Evolutionary conservation across 192 early-diverging fungal genomes (phyloP).

Genomic region (Gryganskiella cystojenkinii): DNA sequence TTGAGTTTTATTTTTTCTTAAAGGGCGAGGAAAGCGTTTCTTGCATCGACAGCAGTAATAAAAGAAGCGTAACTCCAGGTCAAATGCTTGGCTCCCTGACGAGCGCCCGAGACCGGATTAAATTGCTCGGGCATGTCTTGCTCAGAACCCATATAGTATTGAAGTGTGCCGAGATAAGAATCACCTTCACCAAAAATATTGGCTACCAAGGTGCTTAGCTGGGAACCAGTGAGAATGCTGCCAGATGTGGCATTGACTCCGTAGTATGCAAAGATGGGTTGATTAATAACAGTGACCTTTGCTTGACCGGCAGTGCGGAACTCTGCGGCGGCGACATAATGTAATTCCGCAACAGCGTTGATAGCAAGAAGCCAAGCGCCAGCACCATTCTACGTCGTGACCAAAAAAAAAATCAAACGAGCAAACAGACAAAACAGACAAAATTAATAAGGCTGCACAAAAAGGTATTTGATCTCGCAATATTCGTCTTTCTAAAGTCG

Average conservation of each 20-base stretch:
- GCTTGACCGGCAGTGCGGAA: conserved; percentile 33
- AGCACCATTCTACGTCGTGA: too few species aligned
- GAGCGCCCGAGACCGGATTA: conserved; percentile 60
- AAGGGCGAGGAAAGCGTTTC: neutral
- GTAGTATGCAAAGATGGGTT: conserved; percentile 49
- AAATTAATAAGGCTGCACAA: too few species aligned
- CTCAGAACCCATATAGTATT: conserved; percentile 59
- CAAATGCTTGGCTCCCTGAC: conserved; percentile 70
- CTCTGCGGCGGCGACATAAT: conserved; percentile 60
- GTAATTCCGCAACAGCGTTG: conserved; percentile 68
- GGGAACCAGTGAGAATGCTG: neutral
- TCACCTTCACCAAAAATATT: conserved; percentile 65
- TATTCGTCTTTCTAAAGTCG: too few species aligned
- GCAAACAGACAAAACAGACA: too few species aligned
- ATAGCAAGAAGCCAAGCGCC: conserved; percentile 79
- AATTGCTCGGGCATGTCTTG: conserved; percentile 75
- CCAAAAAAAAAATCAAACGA: too few species aligned
- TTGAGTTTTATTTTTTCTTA: too few species aligned
- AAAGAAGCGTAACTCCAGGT: conserved; percentile 81
- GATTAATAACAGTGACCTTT: conserved; percentile 50
- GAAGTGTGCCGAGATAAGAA: conserved; percentile 64
- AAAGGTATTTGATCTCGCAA: too few species aligned
- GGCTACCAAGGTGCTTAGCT: conserved; percentile 41
- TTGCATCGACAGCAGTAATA: conserved; percentile 49
- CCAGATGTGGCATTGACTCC: conserved; percentile 26